A percentile compares a stretch with the other conserved stretches of the same genome.
These are phyloP conservation scores for Lonicera japonica DNA, from an alignment of 129 eudicot species.

Conservation along the genomic window DNA sequence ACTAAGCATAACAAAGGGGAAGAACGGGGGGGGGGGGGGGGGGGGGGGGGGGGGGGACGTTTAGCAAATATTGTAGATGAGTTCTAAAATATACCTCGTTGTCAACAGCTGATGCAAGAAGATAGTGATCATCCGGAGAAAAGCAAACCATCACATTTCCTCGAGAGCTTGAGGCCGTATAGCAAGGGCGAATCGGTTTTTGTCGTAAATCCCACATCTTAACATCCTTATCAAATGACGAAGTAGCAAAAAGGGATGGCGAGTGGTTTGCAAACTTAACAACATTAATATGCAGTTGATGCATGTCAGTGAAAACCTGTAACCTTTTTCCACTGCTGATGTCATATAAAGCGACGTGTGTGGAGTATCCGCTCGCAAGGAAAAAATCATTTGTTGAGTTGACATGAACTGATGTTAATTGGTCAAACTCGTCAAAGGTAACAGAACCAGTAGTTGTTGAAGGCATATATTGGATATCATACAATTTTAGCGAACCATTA, in stretches of 20 bases:
- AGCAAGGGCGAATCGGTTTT: constrained; percentile 66
- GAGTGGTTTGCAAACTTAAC: constrained; percentile 93
- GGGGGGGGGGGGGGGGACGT: too few relatives aligned
- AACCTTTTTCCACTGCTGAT: constrained; percentile 63
- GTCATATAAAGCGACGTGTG: constrained; percentile 75
- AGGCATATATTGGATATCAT: constrained; percentile 45
- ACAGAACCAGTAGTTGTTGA: constrained; percentile 35
- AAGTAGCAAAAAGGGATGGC: constrained; percentile 87
- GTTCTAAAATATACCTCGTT: constrained; percentile 62
- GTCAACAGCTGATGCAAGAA: constrained; percentile 92
- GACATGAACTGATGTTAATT: constrained; percentile 91
- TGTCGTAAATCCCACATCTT: constrained; percentile 99
- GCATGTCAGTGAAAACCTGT: constrained; percentile 80
- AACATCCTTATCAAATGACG: constrained; percentile 93
- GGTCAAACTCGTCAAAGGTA: constrained; percentile 78
- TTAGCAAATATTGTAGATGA: background rate
- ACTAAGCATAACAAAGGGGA: too few relatives aligned
- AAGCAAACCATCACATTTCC: constrained; percentile 98
- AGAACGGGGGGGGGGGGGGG: too few relatives aligned
- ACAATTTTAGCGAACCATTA: constrained; percentile 79
- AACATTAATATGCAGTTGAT: constrained; percentile 76
- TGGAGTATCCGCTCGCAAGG: constrained; percentile 91
- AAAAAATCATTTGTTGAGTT: constrained; percentile 81
- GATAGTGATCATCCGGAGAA: constrained; percentile 92
- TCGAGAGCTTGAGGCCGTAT: constrained; percentile 67